A percentile compares a stretch with the other conserved stretches of the same genome.
phyloP scores from a whole-genome alignment of 371 early-diverging fungal genomes.

The Mortierella sp. region DNA sequence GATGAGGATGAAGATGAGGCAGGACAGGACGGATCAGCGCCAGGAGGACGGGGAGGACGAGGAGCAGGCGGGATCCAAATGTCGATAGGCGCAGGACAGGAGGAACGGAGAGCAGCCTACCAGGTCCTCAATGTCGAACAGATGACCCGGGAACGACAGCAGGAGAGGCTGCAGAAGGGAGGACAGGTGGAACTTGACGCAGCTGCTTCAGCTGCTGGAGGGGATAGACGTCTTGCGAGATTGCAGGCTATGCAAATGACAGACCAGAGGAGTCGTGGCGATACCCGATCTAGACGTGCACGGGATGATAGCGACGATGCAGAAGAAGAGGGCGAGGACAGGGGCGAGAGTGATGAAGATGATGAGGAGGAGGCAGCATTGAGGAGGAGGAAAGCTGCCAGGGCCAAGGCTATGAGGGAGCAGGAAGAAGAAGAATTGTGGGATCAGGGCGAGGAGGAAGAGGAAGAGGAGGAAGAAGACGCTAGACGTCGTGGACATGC shows the following conservation, averaged over 20 bases:
- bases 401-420: constrained; percentile 44
- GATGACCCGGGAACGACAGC: constrained; percentile 48
- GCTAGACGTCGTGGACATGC: constrained; percentile 24
- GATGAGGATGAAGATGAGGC: constrained; percentile 64
- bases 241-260: constrained; percentile 34
- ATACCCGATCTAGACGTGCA: constrained; percentile 30
- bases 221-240: constrained; percentile 41
- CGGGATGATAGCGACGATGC: constrained; percentile 37
- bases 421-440: constrained; percentile 55
- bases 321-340: constrained; percentile 30
- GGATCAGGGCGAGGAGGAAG: constrained; percentile 64
- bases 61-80: constrained; percentile 25
- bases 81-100: constrained; percentile 20
- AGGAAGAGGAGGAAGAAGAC: constrained; percentile 58
- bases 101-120: constrained; percentile 29
- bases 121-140: constrained; percentile 49
- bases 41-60: constrained; percentile 15
- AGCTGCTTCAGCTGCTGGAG: background rate
- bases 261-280: constrained; percentile 35
- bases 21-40: background rate
- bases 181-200: background rate
- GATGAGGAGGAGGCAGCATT: constrained; percentile 58
- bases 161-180: constrained; percentile 16
- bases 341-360: constrained; percentile 37
- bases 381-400: constrained; percentile 53